Evolutionary conservation across 805 yeast species (phyloP), one percentile per base, ranked within the genome.

Genomic region (Schwanniomyces polymorphus): DNA sequence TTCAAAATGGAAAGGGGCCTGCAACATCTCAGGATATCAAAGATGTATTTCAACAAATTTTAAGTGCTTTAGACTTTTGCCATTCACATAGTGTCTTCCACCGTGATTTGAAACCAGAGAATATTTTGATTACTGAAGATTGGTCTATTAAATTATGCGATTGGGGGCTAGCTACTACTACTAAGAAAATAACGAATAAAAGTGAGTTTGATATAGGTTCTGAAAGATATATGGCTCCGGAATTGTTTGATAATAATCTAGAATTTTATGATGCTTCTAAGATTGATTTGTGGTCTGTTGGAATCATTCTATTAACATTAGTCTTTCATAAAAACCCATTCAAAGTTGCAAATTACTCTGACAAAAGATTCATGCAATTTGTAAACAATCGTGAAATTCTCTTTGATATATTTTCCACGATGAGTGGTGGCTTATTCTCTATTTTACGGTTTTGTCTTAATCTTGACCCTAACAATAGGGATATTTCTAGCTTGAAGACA

Each of bases 211-310:
- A 88, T 51, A 87, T 89, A 48, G 97, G 97, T 21, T 82, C 89
- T 45, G 96, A 89, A 67, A 76, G 96, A 51, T 91, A 91, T 66
- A 91, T 91, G 97, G 95, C 97, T 0, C 97, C 97, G 1, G 97
- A 91, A 61, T 68, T 90, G 47, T 85, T 90, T 60, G 96, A 90
- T 45, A 55, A 64, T 11, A 68, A 70, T 35, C 68, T 81, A 42
- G 80, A 79, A 29, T 71, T 76, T 38, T 91, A 91, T 63, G 86
- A 86, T 56, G 89, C 96, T 7, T 82, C 84, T 17, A 85, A 87
- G 64, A 85, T 87, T 43, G 97, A 91, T 67, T 74, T 91, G 42
- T 91, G 97, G 97, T 84, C 97, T 0, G 68, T 88, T 49, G 97
- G 97, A 26, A 83, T 91, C 48, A 88, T 90, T 39, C 73, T 91